Base-by-base conservation (phyloP, 2,329 filamentous ascomycete species). In the Zopfia rhizophila region DNA sequence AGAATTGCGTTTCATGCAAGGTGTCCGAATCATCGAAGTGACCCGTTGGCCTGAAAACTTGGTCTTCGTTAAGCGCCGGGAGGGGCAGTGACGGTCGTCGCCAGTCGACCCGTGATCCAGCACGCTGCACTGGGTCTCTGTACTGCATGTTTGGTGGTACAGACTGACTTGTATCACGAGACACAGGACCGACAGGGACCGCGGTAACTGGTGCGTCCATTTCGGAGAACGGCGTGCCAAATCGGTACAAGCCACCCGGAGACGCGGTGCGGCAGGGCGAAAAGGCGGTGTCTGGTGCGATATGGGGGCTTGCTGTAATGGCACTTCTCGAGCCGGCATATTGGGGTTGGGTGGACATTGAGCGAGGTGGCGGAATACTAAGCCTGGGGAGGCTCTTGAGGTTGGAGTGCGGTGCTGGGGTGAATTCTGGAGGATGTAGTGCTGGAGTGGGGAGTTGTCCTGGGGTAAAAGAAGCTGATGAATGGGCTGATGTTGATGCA, bases 71-170 rank as follows among this genome's bases (percentile, higher is more conserved):
- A 28, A 91, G 76, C n/a, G 85, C 78, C 0, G 88, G 87, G 65
- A 91, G 81, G 48, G 85, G 78, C 71, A 89, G 83, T 5, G 87
- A 89, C 0, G 88, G 87, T 2, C 87, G 83, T 40, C 86, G 72
- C 56, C 73, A 75, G 16, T 77, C 73, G 16, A 68, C 66, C 12
- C 72, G 75, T 5, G 77, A 76, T 21, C 68, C 62, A 25, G 73
- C 68, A 33, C 81, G 78, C 51, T 70, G 56, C 28, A 80, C 66
- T 37, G 78, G 78, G 28, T 81, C 76, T 18, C 76, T 75, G 77
- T 88, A 96, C 68, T 85, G 87, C 91, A 97, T 96, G 74, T 96
- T 87, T 5, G 93, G 93, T 30, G 93, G 93, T 0, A 97, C 93
- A 4, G 92, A 97, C 71, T 96, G 91, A 18, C 91, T 96, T 33